Evolutionary conservation across 129 eudicot species (phyloP).

Genomic region (Pittosporum tobira): DNA sequence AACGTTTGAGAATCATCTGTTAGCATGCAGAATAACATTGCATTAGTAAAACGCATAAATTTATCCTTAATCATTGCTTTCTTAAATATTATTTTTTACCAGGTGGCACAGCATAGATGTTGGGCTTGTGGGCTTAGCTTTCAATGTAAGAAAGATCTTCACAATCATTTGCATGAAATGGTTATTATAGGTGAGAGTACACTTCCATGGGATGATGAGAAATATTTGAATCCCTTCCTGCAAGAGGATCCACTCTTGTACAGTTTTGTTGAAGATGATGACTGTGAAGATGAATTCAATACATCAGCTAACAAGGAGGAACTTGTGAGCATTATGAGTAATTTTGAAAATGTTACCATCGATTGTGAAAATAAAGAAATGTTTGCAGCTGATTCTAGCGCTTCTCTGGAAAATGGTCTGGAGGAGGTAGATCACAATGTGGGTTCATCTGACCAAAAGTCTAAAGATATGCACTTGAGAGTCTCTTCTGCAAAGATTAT

Average conservation of each 20-base stretch:
- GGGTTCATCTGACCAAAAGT: slow-evolving; percentile 12
- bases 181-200: slow-evolving; percentile 17
- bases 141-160: slow-evolving; percentile 37
- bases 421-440: slow-evolving; percentile 19
- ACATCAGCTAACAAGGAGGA: slow-evolving; percentile 33
- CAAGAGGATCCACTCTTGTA: slow-evolving; percentile 64
- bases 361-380: slow-evolving; percentile 22
- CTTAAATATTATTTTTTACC: not conserved
- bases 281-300: slow-evolving; percentile 31
- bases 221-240: slow-evolving; percentile 62
- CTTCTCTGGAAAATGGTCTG: slow-evolving; percentile 22
- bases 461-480: slow-evolving; percentile 3
- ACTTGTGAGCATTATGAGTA: slow-evolving; percentile 7
- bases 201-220: slow-evolving; percentile 63
- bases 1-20: not conserved
- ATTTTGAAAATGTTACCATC: slow-evolving; percentile 24
- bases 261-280: slow-evolving; percentile 69
- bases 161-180: slow-evolving; percentile 44
- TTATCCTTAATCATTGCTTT: not conserved
- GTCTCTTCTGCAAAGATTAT: slow-evolving; percentile 18
- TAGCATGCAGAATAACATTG: not conserved
- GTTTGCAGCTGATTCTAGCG: slow-evolving; percentile 5
- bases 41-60: not conserved
- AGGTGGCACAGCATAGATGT: slow-evolving; percentile 61
- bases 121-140: slow-evolving; percentile 63